Evolutionary conservation across 2,329 filamentous ascomycete species (phyloP), one percentile per base, ranked within the genome.

Genomic region (Fusarium metavorans): DNA sequence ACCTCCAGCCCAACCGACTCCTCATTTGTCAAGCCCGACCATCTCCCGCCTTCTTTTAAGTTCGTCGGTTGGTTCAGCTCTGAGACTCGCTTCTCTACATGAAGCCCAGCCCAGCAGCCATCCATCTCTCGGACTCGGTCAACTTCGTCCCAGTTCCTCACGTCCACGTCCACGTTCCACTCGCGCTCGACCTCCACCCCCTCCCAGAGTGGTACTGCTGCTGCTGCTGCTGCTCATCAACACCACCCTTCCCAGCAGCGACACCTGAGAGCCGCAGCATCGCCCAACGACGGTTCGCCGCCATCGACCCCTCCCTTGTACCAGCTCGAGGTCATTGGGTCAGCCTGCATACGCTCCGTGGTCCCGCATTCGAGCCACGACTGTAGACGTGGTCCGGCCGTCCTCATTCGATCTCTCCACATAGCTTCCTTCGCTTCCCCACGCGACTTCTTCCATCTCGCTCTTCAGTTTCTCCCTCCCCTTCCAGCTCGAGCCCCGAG

Each of bases 351-450:
- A 79, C 77, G 73, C 76, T 82, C 76, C 79, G 74, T 74, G 78
- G 80, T 79, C 78, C 79, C 80, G 80, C 80, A 83, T 80, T 83
- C 82, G 82, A 83, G 82, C 82, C 82, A 83, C 82, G 82, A 83
- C 82, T 82, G 76, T 80, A 77, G 78, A 79, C 73, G 76, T 78
- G 77, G 78, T 77, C 73, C 74, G 72, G 75, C 73, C 72, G 72
- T 78, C 75, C 80, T 81, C 80, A 81, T 81, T 81, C 80, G 79
- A 79, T 76, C 72, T 80, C 75, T 77, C 78, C 79, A 80, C 77
- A 80, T 78, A 75, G 78, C 69, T 78, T 79, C 77, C 69, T 67
- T 76, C 67, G 74, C 66, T 78, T 81, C 81, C 81, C 81, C 81
- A 82, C 80, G 81, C 80, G 73, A 80, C 75, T 77, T 78, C 77